phyloP scores from a whole-genome alignment of 1,284 basidiomycete species.

The Ganoderma lingzhi region DNA sequence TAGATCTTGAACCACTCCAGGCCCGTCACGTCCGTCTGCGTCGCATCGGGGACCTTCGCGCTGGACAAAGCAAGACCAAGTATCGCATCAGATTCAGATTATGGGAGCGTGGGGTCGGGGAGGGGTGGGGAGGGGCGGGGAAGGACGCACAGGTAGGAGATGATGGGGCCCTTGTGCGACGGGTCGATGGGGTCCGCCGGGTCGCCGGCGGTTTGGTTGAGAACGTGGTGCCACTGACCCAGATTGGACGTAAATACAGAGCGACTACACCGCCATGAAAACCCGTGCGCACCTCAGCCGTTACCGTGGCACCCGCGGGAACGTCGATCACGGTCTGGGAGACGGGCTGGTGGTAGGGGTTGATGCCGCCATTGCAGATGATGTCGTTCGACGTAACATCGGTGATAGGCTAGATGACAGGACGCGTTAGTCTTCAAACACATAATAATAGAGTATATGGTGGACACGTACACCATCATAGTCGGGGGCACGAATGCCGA shows the following conservation, averaged over 20 bases:
- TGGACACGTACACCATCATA: constrained; percentile 37
- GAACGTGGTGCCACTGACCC: constrained; percentile 29
- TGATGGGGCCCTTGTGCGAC: constrained; percentile 60
- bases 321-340: constrained; percentile 59
- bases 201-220: constrained; percentile 39
- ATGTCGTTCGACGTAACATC: constrained; percentile 63
- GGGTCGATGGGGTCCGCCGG: constrained; percentile 57
- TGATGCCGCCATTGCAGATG: constrained; percentile 69
- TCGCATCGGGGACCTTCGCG: constrained; percentile 54
- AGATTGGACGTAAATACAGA: neutral
- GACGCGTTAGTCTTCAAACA: too few species aligned
- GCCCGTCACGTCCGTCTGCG: constrained; percentile 56
- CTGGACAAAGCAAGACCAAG: constrained; percentile 35
- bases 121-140: too few species aligned
- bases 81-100: too few species aligned
- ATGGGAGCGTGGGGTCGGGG: too few species aligned
- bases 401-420: constrained; percentile 52
- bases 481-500: constrained; percentile 48
- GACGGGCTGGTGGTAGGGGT: constrained; percentile 62
- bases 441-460: neutral
- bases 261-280: neutral
- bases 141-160: constrained; percentile 57
- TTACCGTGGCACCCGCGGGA: constrained; percentile 59
- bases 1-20: constrained; percentile 60
- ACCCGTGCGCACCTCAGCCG: constrained; percentile 45